phyloP scores from a whole-genome alignment of 2,329 filamentous ascomycete genomes.

The Stemphylium lycopersici region DNA sequence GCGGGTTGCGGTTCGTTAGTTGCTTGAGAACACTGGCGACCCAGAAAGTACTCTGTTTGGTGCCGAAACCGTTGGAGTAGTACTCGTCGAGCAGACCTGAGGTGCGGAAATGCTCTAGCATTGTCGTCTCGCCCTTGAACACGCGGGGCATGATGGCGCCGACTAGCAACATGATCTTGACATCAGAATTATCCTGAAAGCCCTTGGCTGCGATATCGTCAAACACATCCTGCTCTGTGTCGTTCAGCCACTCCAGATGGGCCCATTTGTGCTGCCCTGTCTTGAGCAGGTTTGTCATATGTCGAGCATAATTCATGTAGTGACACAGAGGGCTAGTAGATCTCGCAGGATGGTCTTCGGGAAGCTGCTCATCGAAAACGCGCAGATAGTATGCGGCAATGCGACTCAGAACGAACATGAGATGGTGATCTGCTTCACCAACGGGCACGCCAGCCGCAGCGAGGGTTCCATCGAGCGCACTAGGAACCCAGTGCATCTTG shows the following conservation, averaged over 20 bases:
- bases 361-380: background rate
- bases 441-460: background rate
- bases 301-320: background rate
- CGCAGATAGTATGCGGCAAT: background rate
- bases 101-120: constrained; percentile 1
- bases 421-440: background rate
- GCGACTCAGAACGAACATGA: background rate
- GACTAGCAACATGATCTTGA: background rate
- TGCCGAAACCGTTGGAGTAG: constrained; percentile 2
- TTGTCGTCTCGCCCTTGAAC: constrained; percentile 1
- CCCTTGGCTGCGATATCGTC: background rate
- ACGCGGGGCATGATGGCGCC: background rate
- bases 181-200: background rate
- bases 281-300: background rate
- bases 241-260: background rate
- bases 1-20: background rate
- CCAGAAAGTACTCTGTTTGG: background rate
- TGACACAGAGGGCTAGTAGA: background rate
- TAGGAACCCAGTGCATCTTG: constrained; percentile 1
- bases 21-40: background rate
- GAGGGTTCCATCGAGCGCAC: background rate
- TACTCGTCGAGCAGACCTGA: background rate
- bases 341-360: background rate
- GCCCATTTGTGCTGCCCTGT: background rate
- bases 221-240: background rate